Evolutionary conservation across 192 early-diverging fungal genomes (phyloP), one percentile per base, ranked within the genome.

Genomic region (Coemansia sp.): DNA sequence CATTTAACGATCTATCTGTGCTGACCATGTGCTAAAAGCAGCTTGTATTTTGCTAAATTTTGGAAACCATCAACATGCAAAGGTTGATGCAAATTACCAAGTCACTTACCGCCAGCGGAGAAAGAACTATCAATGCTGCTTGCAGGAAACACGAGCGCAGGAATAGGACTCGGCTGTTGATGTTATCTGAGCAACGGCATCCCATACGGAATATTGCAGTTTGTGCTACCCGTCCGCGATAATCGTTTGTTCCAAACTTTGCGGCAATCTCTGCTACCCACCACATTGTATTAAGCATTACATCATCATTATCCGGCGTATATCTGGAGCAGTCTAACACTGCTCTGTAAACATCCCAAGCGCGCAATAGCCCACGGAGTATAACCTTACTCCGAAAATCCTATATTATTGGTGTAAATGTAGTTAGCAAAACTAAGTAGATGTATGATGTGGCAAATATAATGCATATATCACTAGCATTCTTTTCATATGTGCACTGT

Each of bases 281-380:
- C 54, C 64, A 61, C 20, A 74, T 59, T 0, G 67, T 75, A 50
- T 72, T 81, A 52, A 81, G 51, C 57, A 81, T 52, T 14, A 81
- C 73, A 29, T 70, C 70, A 32, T 81, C 73, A 51, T 81, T 72
- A 27, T 75, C 78, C 2, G 72, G 72, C 9, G 66, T 67, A 53
- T 68, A 72, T 14, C 73, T 69, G 6, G 73, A 80, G 66, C 78
- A 75, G 31, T 81, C 73, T 3, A 81, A 54, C n/a, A 72, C 78
- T 1, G 73, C 78, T 9, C 78, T 54, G 42, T 81, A 75, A 2
- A 70, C 73, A 39, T 75, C 63, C 78, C 78, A 81, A 14, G 72
- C 62, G 21, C 30, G 51, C 21, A 75, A 67, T 11, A 81, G 59
- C 8, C 78, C 78, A 9, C 63, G 66, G 9, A 81, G 66, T 17